Evolutionary conservation across 2,329 filamentous ascomycete genomes (phyloP).

Genomic region (Aspergillus carbonarius): DNA sequence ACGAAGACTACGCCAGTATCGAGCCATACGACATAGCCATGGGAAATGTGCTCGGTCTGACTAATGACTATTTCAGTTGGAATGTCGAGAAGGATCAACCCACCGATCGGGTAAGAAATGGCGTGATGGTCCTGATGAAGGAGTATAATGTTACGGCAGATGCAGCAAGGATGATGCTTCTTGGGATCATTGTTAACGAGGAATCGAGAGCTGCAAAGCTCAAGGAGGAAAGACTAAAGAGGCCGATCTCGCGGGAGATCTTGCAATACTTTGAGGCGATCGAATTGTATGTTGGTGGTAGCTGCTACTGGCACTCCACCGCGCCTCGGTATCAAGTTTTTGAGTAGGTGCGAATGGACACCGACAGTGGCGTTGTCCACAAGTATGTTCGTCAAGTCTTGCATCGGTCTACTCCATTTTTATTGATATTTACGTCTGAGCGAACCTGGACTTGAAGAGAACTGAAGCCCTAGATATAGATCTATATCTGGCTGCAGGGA

Average conservation of each 20-base stretch:
- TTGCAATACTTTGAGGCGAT: conserved; percentile 3
- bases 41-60: conserved; percentile 12
- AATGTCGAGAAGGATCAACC: conserved; percentile 11
- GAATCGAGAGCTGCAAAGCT: conserved; percentile 9
- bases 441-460: no score
- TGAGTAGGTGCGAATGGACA: no score
- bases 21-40: conserved; percentile 11
- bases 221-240: conserved; percentile 1
- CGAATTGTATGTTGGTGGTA: conserved; percentile 5
- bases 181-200: conserved; percentile 11
- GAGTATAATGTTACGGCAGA: neutral
- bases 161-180: conserved; percentile 7
- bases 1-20: conserved; percentile 10
- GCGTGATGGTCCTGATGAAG: conserved; percentile 11
- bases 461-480: no score
- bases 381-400: no score
- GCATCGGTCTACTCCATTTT: no score
- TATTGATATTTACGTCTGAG: no score
- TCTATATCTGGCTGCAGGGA: no score
- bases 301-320: conserved; percentile 6
- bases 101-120: conserved; percentile 11
- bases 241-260: neutral
- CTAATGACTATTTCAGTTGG: conserved; percentile 16
- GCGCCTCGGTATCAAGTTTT: neutral
- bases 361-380: no score